Evolutionary conservation across 2,329 filamentous ascomycete genomes (phyloP).

Genomic region (Ophiostoma tasmaniense): DNA sequence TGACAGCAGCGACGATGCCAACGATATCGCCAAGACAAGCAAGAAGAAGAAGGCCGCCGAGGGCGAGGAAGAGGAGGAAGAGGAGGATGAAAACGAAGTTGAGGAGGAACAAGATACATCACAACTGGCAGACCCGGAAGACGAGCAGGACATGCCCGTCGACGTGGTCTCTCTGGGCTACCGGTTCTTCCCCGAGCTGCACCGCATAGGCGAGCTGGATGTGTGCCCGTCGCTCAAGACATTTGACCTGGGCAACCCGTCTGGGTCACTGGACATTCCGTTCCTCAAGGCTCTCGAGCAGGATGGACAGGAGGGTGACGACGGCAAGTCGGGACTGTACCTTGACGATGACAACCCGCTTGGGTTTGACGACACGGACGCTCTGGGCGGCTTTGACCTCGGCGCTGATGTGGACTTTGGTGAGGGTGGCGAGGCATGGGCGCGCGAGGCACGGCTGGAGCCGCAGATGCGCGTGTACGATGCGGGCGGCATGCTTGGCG

Average conservation of each 20-base stretch:
- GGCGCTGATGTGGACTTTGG: constrained; percentile 75
- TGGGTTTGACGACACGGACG: constrained; percentile 75
- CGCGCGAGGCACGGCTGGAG: constrained; percentile 75
- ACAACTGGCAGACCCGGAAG: neutral
- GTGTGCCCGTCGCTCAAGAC: constrained; percentile 92
- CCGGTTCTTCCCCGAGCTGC: constrained; percentile 79
- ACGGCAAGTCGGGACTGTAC: constrained; percentile 69
- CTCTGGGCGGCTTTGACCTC: constrained; percentile 62
- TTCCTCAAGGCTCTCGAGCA: constrained; percentile 81
- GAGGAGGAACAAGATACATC: constrained; percentile 25
- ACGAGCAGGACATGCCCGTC: constrained; percentile 59
- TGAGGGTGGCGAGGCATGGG: constrained; percentile 94
- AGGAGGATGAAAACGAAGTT: constrained; percentile 28
- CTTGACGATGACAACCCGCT: constrained; percentile 78
- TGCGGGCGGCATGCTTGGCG: constrained; percentile 36
- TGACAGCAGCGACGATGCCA: constrained; percentile 58
- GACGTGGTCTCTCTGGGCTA: constrained; percentile 66
- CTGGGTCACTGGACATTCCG: constrained; percentile 78
- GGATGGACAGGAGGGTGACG: constrained; percentile 39
- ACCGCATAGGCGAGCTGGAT: constrained; percentile 71
- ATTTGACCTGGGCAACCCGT: constrained; percentile 82
- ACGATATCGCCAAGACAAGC: constrained; percentile 27
- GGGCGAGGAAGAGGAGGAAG: constrained; percentile 28
- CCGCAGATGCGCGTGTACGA: constrained; percentile 77
- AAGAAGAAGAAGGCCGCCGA: constrained; percentile 26